Evolutionary conservation across 2,329 filamentous ascomycete genomes (phyloP), one percentile per base, ranked within the genome.

Genomic region (Fusarium continuum): DNA sequence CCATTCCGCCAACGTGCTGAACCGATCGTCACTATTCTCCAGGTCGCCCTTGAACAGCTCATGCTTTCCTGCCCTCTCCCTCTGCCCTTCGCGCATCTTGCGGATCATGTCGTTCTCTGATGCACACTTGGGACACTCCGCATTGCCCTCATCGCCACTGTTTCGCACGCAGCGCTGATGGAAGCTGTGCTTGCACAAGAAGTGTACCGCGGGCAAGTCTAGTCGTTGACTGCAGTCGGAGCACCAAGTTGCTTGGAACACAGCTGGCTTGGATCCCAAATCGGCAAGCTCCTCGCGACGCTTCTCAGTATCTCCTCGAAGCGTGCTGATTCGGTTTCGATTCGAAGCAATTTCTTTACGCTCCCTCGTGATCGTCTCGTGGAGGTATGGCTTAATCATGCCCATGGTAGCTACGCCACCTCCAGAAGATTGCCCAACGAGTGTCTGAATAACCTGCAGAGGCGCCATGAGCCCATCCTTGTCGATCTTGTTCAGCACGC

Each of bases 181-280:
- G 82, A 97, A 99, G 59, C 90, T 93, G 75, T 99, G 95, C 75
- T 96, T 97, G 80, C 95, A 99, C 63, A 99, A 78, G 75, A 99
- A 99, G 74, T 99, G 95, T 41, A 99, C 93, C 0, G 89, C 91
- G 0, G 95, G 95, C 11, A 98, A 81, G 65, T 97, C 93, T 16
- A 98, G 83, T 22, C 86, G 83, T 31, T 88, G 85, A 14, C 87
- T 88, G 74, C 95, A 99, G 46, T 91, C 88, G 23, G 90, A 89
- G 75, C 95, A 99, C 46, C 95, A 86, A 28, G 93, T 93, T 1
- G 93, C 89, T 74, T 96, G 92, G 82, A 99, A 98, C 1, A 96
- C 91, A 17, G 89, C 88, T 0, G 95, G 93, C 72, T 96, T 94
- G 8, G 84, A 84, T 8, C 85, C 85, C 0, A 99, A 83, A 43